Evolutionary conservation across 1,284 basidiomycete species (phyloP).

Genomic region (Ustilago cynodontis): DNA sequence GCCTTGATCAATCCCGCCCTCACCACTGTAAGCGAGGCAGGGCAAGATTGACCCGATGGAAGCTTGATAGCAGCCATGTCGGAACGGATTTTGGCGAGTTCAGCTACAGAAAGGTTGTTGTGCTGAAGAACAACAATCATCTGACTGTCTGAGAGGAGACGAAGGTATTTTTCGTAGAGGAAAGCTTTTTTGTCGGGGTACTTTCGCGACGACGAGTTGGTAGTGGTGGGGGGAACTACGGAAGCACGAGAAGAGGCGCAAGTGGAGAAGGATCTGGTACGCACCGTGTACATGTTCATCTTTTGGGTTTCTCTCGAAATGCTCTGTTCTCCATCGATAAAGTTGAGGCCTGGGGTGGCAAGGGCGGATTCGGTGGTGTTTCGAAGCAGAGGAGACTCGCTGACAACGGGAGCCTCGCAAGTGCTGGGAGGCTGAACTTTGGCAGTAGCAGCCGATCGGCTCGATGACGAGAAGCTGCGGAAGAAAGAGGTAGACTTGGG

Average conservation of each 20-base stretch:
- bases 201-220: conserved; percentile 22
- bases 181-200: conserved; percentile 58
- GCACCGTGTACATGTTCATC: conserved; percentile 68
- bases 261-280: conserved; percentile 50
- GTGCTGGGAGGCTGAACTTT: conserved; percentile 33
- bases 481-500: conserved; percentile 35
- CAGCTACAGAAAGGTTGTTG: conserved; percentile 61
- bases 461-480: conserved; percentile 53
- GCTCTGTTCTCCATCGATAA: conserved; percentile 52
- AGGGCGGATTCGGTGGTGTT: conserved; percentile 51
- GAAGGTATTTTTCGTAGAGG: conserved; percentile 56
- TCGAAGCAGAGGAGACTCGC: conserved; percentile 48
- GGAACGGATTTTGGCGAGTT: conserved; percentile 51
- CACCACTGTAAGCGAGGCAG: conserved; percentile 53
- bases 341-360: conserved; percentile 56
- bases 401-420: conserved; percentile 45
- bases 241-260: conserved; percentile 17
- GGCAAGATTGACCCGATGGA: conserved; percentile 30
- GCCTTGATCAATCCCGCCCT: conserved; percentile 55
- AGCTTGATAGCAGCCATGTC: conserved; percentile 55
- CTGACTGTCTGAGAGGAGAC: conserved; percentile 52
- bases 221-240: conserved; percentile 16
- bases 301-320: conserved; percentile 60
- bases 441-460: conserved; percentile 38
- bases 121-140: conserved; percentile 61